Percentiles rank a stretch among this genome's conserved stretches.
Evolutionary conservation across 768 basidiomycete genomes (phyloP).

Genomic region (Lyophyllum shimeji): DNA sequence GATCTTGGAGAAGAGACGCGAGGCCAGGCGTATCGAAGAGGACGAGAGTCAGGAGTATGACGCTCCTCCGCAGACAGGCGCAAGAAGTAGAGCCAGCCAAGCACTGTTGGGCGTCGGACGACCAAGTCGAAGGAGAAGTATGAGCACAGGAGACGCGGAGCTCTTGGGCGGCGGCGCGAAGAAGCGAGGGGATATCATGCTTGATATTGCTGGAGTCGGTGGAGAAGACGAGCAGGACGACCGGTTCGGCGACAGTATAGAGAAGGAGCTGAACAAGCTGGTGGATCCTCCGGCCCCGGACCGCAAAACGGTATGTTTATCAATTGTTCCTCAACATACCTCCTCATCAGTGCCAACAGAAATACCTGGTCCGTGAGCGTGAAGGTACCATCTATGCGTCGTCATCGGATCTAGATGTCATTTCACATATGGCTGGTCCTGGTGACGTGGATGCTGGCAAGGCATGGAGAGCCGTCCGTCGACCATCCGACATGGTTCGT

Average conservation of each 20-base stretch:
- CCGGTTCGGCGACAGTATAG: slow-evolving; percentile 66
- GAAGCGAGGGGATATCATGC: slow-evolving; percentile 33
- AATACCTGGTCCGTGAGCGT: slow-evolving; percentile 81
- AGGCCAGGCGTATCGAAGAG: slow-evolving; percentile 55
- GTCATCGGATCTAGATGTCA: slow-evolving; percentile 68
- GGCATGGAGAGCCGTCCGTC: slow-evolving; percentile 85
- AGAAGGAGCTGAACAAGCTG: slow-evolving; percentile 67
- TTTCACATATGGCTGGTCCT: slow-evolving; percentile 68
- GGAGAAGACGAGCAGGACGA: slow-evolving; percentile 40
- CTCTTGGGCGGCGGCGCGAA: slow-evolving; percentile 34
- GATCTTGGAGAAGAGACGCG: slow-evolving; percentile 69
- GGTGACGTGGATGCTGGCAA: slow-evolving; percentile 81
- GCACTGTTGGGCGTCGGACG: slow-evolving; percentile 40
- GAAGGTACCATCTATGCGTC: slow-evolving; percentile 79
- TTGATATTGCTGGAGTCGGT: slow-evolving; percentile 36
- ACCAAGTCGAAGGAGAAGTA: slow-evolving; percentile 65
- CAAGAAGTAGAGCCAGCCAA: slow-evolving; percentile 14
- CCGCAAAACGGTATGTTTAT: slow-evolving; percentile 41
- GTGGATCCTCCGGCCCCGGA: slow-evolving; percentile 37
- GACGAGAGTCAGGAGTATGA: slow-evolving; percentile 38
- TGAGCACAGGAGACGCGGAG: slow-evolving; percentile 77
- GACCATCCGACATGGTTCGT: slow-evolving; percentile 93
- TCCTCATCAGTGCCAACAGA: slow-evolving; percentile 38
- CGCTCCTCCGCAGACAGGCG: slow-evolving; percentile 10
- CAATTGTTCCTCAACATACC: not conserved